Conservation (phyloP, 75 land plant species). For the Pinus albicaulis region DNA sequence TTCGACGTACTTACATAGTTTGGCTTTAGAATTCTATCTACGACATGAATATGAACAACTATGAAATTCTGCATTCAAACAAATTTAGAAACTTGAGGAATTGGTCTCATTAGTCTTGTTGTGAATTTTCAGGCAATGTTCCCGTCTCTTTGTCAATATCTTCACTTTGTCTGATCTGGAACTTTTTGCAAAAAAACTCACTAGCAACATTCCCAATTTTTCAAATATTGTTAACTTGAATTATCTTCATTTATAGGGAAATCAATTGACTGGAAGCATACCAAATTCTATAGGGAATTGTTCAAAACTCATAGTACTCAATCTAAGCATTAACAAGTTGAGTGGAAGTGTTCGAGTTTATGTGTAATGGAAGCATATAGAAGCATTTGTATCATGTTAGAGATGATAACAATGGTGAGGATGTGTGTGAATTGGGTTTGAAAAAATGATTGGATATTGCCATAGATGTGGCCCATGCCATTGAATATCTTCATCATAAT, state of each 20-base stretch:
- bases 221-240: neutral
- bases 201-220: neutral
- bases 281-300: neutral
- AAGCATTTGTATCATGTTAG: neutral
- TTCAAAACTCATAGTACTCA: neutral
- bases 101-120: no score
- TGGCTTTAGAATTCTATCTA: no score
- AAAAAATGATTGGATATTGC: conserved; percentile 22
- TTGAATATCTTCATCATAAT: conserved; percentile 33
- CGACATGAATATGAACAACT: no score
- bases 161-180: neutral
- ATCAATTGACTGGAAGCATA: neutral
- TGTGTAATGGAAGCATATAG: neutral
- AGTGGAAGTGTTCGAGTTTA: neutral
- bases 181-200: neutral
- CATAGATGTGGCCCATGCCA: conserved; percentile 29
- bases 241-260: neutral
- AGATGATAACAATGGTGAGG: neutral
- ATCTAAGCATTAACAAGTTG: neutral
- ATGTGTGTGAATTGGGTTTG: neutral
- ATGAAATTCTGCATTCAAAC: no score
- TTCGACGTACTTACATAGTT: no score
- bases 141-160: no score
- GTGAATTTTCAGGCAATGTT: no score
- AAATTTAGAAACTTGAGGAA: no score